Percentiles rank a stretch among this genome's conserved stretches.
Conservation (phyloP, 306 rosid species). For the Nissolia schottii region DNA sequence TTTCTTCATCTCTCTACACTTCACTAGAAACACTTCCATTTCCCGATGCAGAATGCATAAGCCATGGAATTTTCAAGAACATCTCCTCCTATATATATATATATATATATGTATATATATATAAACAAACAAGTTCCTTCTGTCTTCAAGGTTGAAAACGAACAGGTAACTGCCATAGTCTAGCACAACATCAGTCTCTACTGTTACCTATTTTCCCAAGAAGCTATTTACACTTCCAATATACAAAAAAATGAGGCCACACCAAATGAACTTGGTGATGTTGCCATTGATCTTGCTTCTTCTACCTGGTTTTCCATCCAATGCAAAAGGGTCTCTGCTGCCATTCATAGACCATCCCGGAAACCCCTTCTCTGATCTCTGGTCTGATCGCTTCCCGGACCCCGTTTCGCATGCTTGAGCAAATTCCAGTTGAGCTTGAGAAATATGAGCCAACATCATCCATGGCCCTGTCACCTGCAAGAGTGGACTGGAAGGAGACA, state of each 20-base stretch:
- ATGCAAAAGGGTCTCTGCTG: too few relatives aligned
- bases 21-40: neutral
- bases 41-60: neutral
- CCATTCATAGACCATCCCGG: too few relatives aligned
- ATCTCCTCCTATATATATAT: neutral
- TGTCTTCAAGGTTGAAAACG: neutral
- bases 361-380: too few relatives aligned
- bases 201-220: neutral
- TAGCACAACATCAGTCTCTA: neutral
- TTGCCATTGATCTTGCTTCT: conserved; percentile 20
- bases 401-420: too few relatives aligned
- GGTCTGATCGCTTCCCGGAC: too few relatives aligned
- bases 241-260: conserved; percentile 31
- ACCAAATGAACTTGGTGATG: neutral
- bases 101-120: too few relatives aligned
- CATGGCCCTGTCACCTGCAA: too few relatives aligned
- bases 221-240: neutral
- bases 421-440: too few relatives aligned
- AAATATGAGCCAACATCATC: too few relatives aligned
- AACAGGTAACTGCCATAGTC: neutral
- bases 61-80: conserved; percentile 27
- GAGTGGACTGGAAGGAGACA: too few relatives aligned
- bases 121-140: neutral
- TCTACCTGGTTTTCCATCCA: conserved; percentile 11
- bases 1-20: too few relatives aligned